Percentiles rank a stretch among this genome's conserved stretches.
phyloP scores from a whole-genome alignment of 2,329 filamentous ascomycete species.

The Zalaria obscura region DNA sequence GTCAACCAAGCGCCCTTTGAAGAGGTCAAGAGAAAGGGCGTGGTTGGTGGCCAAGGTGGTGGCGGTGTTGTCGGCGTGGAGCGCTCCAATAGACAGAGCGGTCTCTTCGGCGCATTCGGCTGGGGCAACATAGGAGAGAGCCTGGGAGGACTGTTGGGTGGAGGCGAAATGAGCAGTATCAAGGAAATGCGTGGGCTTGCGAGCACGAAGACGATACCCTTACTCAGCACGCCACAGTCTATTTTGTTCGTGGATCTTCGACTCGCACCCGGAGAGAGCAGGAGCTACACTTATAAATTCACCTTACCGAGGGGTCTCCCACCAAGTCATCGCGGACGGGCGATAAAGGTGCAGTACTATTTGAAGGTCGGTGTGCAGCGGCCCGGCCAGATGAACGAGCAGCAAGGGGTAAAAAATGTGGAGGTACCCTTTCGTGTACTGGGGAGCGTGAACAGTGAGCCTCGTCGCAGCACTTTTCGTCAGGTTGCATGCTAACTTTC shows the following conservation, averaged over 20 bases:
- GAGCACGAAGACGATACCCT: slow-evolving; percentile 72
- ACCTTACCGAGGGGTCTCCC: slow-evolving; percentile 78
- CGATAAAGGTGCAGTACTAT: slow-evolving; percentile 86
- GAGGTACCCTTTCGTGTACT: slow-evolving; percentile 87
- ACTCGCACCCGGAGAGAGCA: slow-evolving; percentile 76
- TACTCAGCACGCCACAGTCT: slow-evolving; percentile 90
- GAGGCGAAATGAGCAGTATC: slow-evolving; percentile 79
- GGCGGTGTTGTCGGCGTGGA: slow-evolving; percentile 77
- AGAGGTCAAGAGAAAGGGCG: slow-evolving; percentile 87
- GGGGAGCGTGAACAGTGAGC: slow-evolving; percentile 67
- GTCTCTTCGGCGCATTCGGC: slow-evolving; percentile 70
- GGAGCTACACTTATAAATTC: slow-evolving; percentile 75
- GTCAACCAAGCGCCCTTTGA: slow-evolving; percentile 85
- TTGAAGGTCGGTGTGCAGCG: slow-evolving; percentile 85
- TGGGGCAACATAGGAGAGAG: slow-evolving; percentile 84
- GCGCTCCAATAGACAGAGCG: slow-evolving; percentile 56
- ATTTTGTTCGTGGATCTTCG: slow-evolving; percentile 89
- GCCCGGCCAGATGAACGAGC: slow-evolving; percentile 60
- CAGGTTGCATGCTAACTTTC: slow-evolving; percentile 12
- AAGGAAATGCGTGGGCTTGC: slow-evolving; percentile 86
- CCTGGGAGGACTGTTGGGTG: slow-evolving; percentile 73
- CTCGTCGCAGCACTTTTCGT: background rate
- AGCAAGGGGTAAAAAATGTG: slow-evolving; percentile 72
- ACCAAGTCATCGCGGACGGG: slow-evolving; percentile 78
- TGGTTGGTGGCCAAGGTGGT: slow-evolving; percentile 68